phyloP scores from a whole-genome alignment of 306 rosid species.

The Trifolium subterraneum region DNA sequence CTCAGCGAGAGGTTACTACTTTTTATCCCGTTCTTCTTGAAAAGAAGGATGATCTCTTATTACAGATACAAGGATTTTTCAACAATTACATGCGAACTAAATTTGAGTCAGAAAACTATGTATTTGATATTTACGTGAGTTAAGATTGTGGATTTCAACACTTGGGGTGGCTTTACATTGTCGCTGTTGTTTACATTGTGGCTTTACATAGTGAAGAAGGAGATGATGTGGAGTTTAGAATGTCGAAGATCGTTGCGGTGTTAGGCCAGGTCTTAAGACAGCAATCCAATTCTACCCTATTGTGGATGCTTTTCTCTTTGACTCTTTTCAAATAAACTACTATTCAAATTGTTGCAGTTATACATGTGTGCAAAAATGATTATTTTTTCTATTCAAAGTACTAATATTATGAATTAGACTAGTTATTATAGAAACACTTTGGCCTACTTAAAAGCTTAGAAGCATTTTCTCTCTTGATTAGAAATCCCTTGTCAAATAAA shows the following conservation, averaged over 20 bases:
- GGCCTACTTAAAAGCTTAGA: neutral
- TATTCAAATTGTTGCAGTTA: too few species aligned
- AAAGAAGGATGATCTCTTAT: neutral
- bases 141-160: constrained; percentile 16
- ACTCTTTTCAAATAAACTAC: neutral
- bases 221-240: neutral
- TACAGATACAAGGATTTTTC: constrained; percentile 1
- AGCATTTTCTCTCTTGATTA: neutral
- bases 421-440: neutral
- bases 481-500: neutral
- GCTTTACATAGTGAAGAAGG: neutral
- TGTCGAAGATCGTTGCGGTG: neutral
- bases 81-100: neutral
- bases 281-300: neutral
- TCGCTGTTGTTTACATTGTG: neutral
- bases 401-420: too few species aligned
- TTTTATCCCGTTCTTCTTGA: neutral
- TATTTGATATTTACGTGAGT: constrained; percentile 5
- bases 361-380: too few species aligned
- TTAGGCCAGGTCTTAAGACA: neutral
- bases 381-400: too few species aligned
- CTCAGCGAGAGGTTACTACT: constrained; percentile 19
- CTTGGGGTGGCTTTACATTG: constrained; percentile 18
- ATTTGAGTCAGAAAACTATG: constrained; percentile 3
- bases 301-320: neutral